Percentiles rank a stretch among this genome's conserved stretches.
phyloP scores from a whole-genome alignment of 257 asterid species.

The Salvia splendens region DNA sequence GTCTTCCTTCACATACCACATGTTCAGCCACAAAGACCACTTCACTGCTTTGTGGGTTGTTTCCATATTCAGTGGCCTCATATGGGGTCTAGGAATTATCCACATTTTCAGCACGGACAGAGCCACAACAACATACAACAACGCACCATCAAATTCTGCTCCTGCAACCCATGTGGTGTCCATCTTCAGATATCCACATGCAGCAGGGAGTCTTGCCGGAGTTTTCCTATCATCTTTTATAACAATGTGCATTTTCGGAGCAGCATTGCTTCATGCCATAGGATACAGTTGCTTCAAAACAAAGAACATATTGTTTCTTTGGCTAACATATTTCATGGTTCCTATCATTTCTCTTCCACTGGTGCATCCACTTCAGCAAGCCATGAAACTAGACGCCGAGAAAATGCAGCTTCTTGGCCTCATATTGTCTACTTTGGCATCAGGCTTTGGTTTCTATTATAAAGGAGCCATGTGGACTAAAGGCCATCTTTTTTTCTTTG shows the following conservation, averaged over 20 bases:
- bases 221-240: conserved; percentile 75
- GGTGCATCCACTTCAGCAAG: conserved; percentile 62
- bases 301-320: conserved; percentile 46
- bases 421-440: conserved; percentile 55
- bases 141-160: conserved; percentile 28
- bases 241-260: conserved; percentile 72
- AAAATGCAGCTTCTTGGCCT: conserved; percentile 92
- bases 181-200: conserved; percentile 75
- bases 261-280: conserved; percentile 59
- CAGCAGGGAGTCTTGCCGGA: conserved; percentile 76
- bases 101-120: conserved; percentile 57
- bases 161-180: conserved; percentile 53
- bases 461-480: conserved; percentile 50
- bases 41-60: conserved; percentile 86
- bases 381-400: conserved; percentile 67
- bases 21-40: conserved; percentile 63
- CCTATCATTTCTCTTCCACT: conserved; percentile 77
- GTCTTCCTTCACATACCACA: conserved; percentile 66
- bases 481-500: conserved; percentile 53
- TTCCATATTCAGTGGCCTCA: conserved; percentile 79
- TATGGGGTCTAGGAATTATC: conserved; percentile 71
- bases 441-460: conserved; percentile 83
- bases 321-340: conserved; percentile 69
- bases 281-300: conserved; percentile 60
- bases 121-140: conserved; percentile 29